phyloP scores from a whole-genome alignment of 306 rosid genomes.

The Gleditsia sinensis region DNA sequence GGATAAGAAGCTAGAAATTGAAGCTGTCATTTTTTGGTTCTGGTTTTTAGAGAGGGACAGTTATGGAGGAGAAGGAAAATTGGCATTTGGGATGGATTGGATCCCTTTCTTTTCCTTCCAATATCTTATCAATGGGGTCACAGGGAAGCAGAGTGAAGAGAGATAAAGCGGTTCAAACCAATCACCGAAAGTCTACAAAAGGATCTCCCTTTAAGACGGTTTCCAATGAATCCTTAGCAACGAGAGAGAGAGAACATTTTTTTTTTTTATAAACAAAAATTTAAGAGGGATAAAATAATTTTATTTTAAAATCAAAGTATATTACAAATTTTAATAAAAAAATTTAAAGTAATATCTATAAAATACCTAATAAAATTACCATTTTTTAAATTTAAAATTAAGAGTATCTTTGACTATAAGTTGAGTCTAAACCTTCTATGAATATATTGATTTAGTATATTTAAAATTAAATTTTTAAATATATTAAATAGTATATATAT shows the following conservation, averaged over 20 bases:
- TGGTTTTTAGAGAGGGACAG: slow-evolving; percentile 29
- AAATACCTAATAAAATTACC: no score
- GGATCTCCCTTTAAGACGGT: slow-evolving; percentile 44
- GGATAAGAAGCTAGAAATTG: slow-evolving; percentile 53
- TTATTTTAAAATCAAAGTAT: neutral
- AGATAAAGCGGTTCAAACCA: slow-evolving; percentile 52
- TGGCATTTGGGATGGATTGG: slow-evolving; percentile 30
- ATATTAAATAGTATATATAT: no score
- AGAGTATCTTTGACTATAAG: no score
- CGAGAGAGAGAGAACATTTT: slow-evolving; percentile 9
- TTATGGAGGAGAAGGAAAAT: slow-evolving; percentile 30
- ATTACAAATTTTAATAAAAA: no score
- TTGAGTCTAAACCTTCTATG: no score
- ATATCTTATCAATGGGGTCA: slow-evolving; percentile 25
- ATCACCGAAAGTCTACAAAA: slow-evolving; percentile 90
- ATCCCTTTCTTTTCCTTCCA: slow-evolving; percentile 27
- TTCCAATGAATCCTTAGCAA: slow-evolving; percentile 51
- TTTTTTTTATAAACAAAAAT: no score
- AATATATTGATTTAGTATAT: no score
- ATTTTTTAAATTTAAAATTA: no score
- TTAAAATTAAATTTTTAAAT: no score
- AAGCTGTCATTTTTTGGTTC: slow-evolving; percentile 47
- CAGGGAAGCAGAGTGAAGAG: slow-evolving; percentile 35
- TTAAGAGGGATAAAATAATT: neutral
- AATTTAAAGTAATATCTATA: no score